Base-by-base conservation (phyloP, 306 rosid species). In the Citrullus colocynthis region DNA sequence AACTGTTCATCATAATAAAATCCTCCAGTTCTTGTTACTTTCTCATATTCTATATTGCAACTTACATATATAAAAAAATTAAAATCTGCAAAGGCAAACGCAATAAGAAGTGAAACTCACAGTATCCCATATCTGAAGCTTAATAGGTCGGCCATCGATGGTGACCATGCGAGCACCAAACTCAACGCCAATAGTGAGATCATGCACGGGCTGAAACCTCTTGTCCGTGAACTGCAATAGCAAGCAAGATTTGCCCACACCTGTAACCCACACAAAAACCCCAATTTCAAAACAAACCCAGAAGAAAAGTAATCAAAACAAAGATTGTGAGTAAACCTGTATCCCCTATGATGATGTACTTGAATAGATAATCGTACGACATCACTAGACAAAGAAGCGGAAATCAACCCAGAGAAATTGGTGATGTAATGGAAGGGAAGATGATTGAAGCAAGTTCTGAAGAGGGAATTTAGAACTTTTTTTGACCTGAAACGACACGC, bases 71-170 rank as follows among this genome's bases (percentile, higher is more conserved):
- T 32, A 15, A 36, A 75, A 39, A n/a, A 7, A 39, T n/a, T 78
- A 63, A 65, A 55, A 41, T 30, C 34, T 13, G 37, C 34, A 37
- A 60, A 51, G 73, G 4, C 15, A 21, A 76, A 64, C 34, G 2
- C 21, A 57, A 20, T 12, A 69, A 42, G 9, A 69, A 42, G 9
- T 16, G 20, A 12, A 36, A 78, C 90, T 89, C 9, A 94, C 98
- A 28, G 98, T 94, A 80, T 94, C 98, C 98, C 98, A 94, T 89
- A 94, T 94, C 90, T 94, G 98, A 62, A 94, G 98, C 96, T 94
- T 94, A 63, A 90, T 66, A 21, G 97, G 98, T 4, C 94, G 90
- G 15, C 80, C 82, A 34, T 90, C 95, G 67, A 94, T 91, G 83
- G 96, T 85, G 83, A 91, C 93, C 98, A 94, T 91, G 12, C 98